A percentile compares a stretch with the other conserved stretches of the same genome.
Evolutionary conservation across 2,329 filamentous ascomycete genomes (phyloP).

Genomic region (Ophiosphaerella narmari): DNA sequence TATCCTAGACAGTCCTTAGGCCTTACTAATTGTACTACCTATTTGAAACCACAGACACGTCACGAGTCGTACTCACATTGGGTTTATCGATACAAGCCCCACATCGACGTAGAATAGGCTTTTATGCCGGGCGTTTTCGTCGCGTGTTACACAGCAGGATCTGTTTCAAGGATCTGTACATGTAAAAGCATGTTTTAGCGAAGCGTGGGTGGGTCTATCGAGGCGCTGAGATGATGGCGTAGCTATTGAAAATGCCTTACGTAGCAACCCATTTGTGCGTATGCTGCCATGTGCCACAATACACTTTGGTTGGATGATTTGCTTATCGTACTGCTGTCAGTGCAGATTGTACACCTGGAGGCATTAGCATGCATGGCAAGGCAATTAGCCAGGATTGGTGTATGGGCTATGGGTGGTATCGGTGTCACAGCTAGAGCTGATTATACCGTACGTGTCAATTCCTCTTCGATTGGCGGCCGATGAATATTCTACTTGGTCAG

Average conservation of each 20-base stretch:
- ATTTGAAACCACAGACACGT: too few species aligned
- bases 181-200: not conserved
- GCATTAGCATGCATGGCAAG: too few species aligned
- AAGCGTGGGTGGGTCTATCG: slow-evolving; percentile 5
- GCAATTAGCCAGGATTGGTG: too few species aligned
- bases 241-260: not conserved
- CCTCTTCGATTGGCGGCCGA: too few species aligned
- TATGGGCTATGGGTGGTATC: too few species aligned
- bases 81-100: not conserved
- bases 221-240: not conserved
- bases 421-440: too few species aligned
- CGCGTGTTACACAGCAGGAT: slow-evolving; percentile 11
- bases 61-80: too few species aligned
- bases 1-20: too few species aligned
- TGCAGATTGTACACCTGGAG: too few species aligned
- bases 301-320: not conserved
- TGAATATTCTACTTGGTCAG: too few species aligned
- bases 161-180: not conserved
- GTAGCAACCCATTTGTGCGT: not conserved
- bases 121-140: slow-evolving; percentile 8
- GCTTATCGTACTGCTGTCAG: not conserved
- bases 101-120: not conserved
- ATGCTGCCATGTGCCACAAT: not conserved
- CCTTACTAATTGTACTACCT: too few species aligned
- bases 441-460: too few species aligned